These are phyloP conservation scores for Phytophthora rubi DNA, from an alignment of 352 stramenopile genomes.

Conservation along the genomic window DNA sequence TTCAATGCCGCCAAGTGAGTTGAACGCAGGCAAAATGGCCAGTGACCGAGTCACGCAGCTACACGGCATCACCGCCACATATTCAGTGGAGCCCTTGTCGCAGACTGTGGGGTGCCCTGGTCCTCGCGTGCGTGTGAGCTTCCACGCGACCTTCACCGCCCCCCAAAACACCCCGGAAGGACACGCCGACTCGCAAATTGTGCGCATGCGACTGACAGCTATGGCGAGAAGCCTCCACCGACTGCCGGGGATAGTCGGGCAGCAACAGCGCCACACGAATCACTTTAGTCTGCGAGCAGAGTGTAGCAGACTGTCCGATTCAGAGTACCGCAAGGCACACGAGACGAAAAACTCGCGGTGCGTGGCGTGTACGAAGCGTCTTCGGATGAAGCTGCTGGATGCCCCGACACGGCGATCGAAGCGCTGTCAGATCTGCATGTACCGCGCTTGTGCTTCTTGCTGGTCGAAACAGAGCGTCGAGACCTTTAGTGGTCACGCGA, in stretches of 20 bases:
- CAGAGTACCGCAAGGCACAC: conserved; percentile 13
- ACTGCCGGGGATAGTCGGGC: conserved; percentile 37
- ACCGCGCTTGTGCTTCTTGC: conserved; percentile 50
- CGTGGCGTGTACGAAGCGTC: conserved; percentile 52
- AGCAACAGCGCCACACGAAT: conserved; percentile 23
- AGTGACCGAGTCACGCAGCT: conserved; percentile 43
- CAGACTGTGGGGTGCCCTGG: conserved; percentile 20
- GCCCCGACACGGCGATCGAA: conserved; percentile 37
- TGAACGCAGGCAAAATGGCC: conserved; percentile 41
- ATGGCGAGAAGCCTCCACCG: conserved; percentile 41
- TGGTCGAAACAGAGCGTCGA: conserved; percentile 47
- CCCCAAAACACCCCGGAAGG: conserved; percentile 14
- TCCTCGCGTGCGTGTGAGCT: conserved; percentile 46
- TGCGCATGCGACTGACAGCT: conserved; percentile 30
- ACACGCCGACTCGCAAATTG: conserved; percentile 32
- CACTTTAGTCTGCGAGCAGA: conserved; percentile 9
- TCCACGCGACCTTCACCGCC: conserved; percentile 45
- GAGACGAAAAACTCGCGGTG: conserved; percentile 43
- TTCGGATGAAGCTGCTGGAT: conserved; percentile 41
- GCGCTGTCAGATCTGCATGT: conserved; percentile 55
- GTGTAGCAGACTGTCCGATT: conserved; percentile 15
- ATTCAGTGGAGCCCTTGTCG: conserved; percentile 40
- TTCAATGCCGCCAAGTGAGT: conserved; percentile 35
- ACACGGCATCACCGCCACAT: conserved; percentile 44
- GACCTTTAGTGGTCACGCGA: conserved; percentile 42